A percentile compares a stretch with the other conserved stretches of the same genome.
Evolutionary conservation across 495 filamentous ascomycete species (phyloP).

Genomic region (Hypoxylon fragiforme): DNA sequence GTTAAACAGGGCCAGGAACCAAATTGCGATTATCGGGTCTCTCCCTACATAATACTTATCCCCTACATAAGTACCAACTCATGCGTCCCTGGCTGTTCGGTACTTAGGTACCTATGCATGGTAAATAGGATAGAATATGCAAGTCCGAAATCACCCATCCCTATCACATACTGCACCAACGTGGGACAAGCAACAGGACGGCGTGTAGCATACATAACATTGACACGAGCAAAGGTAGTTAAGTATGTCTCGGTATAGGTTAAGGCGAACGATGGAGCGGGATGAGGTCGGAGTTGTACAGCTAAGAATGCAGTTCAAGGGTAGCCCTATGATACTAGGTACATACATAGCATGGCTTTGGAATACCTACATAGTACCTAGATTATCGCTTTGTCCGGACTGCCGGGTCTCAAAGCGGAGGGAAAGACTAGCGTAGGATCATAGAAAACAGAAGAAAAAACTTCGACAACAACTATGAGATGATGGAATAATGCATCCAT

Average conservation of each 20-base stretch:
- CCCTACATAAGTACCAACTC: conserved; percentile 1
- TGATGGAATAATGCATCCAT: neutral
- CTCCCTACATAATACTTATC: neutral
- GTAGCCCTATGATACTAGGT: no score
- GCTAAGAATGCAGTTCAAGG: no score
- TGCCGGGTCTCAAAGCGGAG: conserved; percentile 20
- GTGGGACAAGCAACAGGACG: conserved; percentile 1
- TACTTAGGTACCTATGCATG: neutral
- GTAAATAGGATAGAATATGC: neutral
- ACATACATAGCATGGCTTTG: neutral
- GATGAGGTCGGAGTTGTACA: neutral
- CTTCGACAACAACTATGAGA: conserved; percentile 8
- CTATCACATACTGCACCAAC: conserved; percentile 3
- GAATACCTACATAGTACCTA: neutral
- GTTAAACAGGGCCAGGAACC: conserved; percentile 10
- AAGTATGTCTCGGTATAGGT: conserved; percentile 22
- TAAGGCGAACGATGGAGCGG: conserved; percentile 6
- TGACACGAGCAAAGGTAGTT: conserved; percentile 10
- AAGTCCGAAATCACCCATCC: conserved; percentile 8
- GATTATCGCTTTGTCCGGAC: conserved; percentile 12
- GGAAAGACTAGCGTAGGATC: conserved; percentile 20
- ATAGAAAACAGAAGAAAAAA: conserved; percentile 10
- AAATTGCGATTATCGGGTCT: conserved; percentile 15
- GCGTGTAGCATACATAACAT: neutral
- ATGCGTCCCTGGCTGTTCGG: no score